Conservation (phyloP, 129 eudicot species). For the Saposhnikovia divaricata region DNA sequence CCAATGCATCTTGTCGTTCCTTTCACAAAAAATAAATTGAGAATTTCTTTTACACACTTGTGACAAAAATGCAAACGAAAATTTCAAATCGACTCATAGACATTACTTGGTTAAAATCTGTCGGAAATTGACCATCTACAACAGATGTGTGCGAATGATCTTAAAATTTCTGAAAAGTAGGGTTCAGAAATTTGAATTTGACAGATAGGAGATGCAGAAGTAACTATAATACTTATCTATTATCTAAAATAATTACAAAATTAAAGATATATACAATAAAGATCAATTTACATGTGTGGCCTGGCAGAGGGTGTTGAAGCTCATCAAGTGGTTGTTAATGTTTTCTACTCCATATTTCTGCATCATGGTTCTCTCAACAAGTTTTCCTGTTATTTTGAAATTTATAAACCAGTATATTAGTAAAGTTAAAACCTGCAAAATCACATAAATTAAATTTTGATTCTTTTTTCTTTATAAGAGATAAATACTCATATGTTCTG, state of each 20-base stretch:
- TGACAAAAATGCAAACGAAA: not conserved
- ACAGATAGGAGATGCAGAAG: too few species aligned
- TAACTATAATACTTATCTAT: too few species aligned
- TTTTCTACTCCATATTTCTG: conserved; percentile 67
- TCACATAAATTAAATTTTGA: too few species aligned
- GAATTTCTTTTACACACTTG: not conserved
- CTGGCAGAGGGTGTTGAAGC: conserved; percentile 83
- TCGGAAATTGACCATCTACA: too few species aligned
- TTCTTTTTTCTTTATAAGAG: too few species aligned
- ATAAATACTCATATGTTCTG: not conserved
- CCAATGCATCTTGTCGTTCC: conserved; percentile 94
- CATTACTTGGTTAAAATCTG: too few species aligned
- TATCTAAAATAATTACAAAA: not conserved
- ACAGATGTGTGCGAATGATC: too few species aligned
- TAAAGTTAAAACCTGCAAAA: not conserved
- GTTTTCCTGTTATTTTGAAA: conserved; percentile 32
- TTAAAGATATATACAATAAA: not conserved
- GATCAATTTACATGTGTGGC: conserved; percentile 60
- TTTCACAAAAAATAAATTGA: conserved; percentile 2
- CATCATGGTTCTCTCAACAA: conserved; percentile 81
- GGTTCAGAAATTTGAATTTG: too few species aligned
- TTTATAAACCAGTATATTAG: too few species aligned
- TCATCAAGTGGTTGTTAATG: conserved; percentile 56
- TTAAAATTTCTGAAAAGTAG: too few species aligned
- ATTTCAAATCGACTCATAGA: not conserved